Evolutionary conservation across 805 yeast species (phyloP).

Genomic region (Lipomyces oligophaga): DNA sequence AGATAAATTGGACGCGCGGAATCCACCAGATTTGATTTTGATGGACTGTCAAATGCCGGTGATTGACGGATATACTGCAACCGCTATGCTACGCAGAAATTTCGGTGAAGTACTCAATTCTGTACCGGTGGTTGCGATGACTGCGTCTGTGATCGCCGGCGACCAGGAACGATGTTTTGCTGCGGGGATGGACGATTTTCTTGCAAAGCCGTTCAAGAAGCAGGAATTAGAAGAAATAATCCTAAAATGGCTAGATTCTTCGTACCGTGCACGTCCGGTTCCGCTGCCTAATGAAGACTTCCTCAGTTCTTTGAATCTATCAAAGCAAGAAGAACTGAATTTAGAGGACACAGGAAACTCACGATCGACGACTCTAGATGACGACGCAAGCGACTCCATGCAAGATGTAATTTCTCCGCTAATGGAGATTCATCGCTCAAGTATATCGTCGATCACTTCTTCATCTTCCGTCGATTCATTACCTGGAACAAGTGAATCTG

Average conservation of each 20-base stretch:
- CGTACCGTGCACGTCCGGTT: background rate
- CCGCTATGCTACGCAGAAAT: constrained; percentile 24
- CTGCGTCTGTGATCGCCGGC: constrained; percentile 79
- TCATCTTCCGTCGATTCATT: too few species aligned
- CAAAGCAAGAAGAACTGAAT: background rate
- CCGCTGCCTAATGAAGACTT: background rate
- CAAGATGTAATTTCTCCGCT: too few species aligned
- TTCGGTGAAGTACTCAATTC: constrained; percentile 39
- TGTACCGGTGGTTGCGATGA: constrained; percentile 69
- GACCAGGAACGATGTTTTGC: constrained; percentile 66
- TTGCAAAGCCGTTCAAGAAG: constrained; percentile 52
- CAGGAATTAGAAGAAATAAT: constrained; percentile 12
- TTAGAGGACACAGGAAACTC: background rate
- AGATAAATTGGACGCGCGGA: background rate
- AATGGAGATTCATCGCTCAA: too few species aligned
- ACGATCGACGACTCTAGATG: too few species aligned
- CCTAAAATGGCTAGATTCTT: constrained; percentile 16
- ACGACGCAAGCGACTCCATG: too few species aligned
- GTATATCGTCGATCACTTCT: too few species aligned
- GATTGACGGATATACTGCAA: constrained; percentile 34
- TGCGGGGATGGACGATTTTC: constrained; percentile 73
- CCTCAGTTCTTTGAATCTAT: background rate
- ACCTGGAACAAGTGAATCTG: too few species aligned
- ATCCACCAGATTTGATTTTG: constrained; percentile 29
- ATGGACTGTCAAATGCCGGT: constrained; percentile 37